A percentile compares a stretch with the other conserved stretches of the same genome.
phyloP scores from a whole-genome alignment of 495 filamentous ascomycete genomes.

The Aspergillus incahuasiensis region DNA sequence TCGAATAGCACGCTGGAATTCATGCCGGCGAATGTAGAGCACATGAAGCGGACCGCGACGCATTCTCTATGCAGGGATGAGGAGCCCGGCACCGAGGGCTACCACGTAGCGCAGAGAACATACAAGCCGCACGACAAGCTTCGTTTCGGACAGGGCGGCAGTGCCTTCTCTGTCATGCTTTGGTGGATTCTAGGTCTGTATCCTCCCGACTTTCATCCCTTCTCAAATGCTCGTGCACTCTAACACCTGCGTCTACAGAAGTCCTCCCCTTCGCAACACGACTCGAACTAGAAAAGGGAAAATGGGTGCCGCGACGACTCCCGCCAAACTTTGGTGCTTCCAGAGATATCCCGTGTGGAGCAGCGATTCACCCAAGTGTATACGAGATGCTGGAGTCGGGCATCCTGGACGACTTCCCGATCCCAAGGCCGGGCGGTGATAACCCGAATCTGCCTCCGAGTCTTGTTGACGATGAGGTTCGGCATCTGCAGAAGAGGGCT shows the following conservation, averaged over 20 bases:
- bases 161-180: conserved; percentile 1
- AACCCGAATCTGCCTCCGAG: conserved; percentile 16
- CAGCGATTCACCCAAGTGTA: conserved; percentile 19
- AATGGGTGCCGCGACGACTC: conserved; percentile 22
- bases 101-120: background rate
- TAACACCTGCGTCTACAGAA: conserved; percentile 17
- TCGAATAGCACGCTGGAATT: conserved; percentile 15
- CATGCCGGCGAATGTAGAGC: conserved; percentile 3
- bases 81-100: conserved; percentile 3
- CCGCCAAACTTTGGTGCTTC: conserved; percentile 20
- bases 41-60: background rate
- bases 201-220: background rate
- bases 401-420: conserved; percentile 10
- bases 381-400: conserved; percentile 17
- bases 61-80: conserved; percentile 7
- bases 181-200: conserved; percentile 18
- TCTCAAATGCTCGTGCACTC: background rate
- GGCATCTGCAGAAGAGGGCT: background rate
- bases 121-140: conserved; percentile 19
- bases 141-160: conserved; percentile 10
- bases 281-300: conserved; percentile 24
- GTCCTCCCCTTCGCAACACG: conserved; percentile 32
- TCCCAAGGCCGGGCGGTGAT: conserved; percentile 16
- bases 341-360: conserved; percentile 14
- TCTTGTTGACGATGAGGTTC: background rate